A percentile compares a stretch with the other conserved stretches of the same genome.
phyloP scores from a whole-genome alignment of 2,329 filamentous ascomycete species.

The Hypoxylon sp. region DNA sequence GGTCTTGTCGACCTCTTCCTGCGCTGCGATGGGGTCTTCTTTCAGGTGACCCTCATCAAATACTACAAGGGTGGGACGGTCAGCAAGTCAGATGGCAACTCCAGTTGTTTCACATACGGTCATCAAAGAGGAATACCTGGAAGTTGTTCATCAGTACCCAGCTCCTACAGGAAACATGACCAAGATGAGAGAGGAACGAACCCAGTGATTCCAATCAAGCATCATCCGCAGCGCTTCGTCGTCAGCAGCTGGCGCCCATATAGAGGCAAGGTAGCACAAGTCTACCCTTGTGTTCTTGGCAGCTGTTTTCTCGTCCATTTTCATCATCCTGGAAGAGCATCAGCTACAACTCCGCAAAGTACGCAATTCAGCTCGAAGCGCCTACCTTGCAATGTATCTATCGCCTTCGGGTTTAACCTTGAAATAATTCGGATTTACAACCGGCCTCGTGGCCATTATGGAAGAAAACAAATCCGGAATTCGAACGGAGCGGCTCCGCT shows the following conservation, averaged over 20 bases:
- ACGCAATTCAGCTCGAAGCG: not conserved
- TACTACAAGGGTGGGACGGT: conserved; percentile 15
- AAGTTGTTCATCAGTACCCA: not conserved
- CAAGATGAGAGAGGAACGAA: conserved; percentile 10
- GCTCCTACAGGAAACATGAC: not conserved
- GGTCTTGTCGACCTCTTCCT: conserved; percentile 34
- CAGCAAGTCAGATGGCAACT: not conserved
- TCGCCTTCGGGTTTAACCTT: conserved; percentile 35
- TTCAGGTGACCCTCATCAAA: conserved; percentile 39
- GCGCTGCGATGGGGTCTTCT: conserved; percentile 32
- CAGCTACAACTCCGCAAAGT: not conserved
- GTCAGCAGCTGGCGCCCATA: conserved; percentile 30
- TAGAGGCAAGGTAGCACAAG: conserved; percentile 28
- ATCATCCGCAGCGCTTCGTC: conserved; percentile 32
- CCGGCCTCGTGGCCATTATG: conserved; percentile 35
- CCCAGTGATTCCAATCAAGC: conserved; percentile 39
- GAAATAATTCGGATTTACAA: conserved; percentile 39
- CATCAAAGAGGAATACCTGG: conserved; percentile 37
- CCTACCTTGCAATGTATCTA: conserved; percentile 35
- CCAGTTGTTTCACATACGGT: conserved; percentile 26
- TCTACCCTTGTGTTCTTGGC: conserved; percentile 27
- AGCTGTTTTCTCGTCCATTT: conserved; percentile 27
- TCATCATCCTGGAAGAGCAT: conserved; percentile 26
- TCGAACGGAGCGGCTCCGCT: conserved; percentile 8
- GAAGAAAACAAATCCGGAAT: conserved; percentile 41